These are phyloP conservation scores for Pontederia crassipes DNA, from an alignment of 176 grass and related monocot species.

Conservation along the genomic window DNA sequence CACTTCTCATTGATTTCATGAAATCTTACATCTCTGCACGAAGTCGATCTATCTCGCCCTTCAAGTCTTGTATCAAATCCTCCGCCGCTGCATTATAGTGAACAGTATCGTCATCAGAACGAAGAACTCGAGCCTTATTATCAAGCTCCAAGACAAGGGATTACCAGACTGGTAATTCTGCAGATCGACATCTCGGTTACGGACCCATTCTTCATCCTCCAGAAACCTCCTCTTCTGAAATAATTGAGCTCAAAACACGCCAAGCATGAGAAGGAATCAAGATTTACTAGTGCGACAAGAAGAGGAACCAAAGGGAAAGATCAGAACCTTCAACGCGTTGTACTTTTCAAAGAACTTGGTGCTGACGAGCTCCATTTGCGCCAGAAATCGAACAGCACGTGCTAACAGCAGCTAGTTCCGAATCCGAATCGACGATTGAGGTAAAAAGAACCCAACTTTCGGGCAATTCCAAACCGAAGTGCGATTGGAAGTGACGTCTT, in stretches of 20 bases:
- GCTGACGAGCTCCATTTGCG: constrained; percentile 32
- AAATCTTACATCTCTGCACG: constrained; percentile 35
- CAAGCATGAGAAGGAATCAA: background rate
- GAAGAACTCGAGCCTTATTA: background rate
- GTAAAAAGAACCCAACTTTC: too few relatives aligned
- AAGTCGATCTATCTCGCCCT: constrained; percentile 36
- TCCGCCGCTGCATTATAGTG: constrained; percentile 19
- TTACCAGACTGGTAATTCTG: constrained; percentile 34
- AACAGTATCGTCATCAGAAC: background rate
- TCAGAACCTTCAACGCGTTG: constrained; percentile 28
- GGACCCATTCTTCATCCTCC: constrained; percentile 23
- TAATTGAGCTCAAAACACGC: background rate
- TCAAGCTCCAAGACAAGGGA: background rate
- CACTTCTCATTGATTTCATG: background rate
- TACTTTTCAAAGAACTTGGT: constrained; percentile 28
- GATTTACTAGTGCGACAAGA: background rate
- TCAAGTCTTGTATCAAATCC: constrained; percentile 20
- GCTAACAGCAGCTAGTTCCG: too few relatives aligned
- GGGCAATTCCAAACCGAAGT: too few relatives aligned
- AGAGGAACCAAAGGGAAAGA: background rate
- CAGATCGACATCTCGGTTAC: constrained; percentile 6
- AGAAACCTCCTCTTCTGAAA: constrained; percentile 43
- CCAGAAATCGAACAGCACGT: background rate
- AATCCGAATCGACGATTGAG: too few relatives aligned
- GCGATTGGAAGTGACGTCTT: too few relatives aligned